Percentiles rank a stretch among this genome's conserved stretches.
Conservation (phyloP, 176 grass and related monocot species). For the Zoysia pacifica region DNA sequence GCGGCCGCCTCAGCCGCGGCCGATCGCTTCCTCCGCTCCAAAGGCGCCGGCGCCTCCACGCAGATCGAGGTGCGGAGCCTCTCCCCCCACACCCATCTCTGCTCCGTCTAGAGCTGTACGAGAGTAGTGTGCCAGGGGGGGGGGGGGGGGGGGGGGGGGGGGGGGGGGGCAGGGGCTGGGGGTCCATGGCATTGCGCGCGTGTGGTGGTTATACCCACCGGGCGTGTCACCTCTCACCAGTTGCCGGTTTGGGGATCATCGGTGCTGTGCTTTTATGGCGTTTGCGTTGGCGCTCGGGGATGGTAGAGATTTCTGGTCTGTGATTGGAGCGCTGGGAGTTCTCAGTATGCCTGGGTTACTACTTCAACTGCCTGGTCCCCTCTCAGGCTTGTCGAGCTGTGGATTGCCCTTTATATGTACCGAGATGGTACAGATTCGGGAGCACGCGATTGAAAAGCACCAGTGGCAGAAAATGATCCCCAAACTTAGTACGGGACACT, state of each 20-base stretch:
- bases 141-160: too few relatives aligned
- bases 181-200: slow-evolving; percentile 21
- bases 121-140: neutral
- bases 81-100: neutral
- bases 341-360: slow-evolving; percentile 5
- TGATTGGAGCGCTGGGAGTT: slow-evolving; percentile 12
- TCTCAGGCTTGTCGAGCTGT: neutral
- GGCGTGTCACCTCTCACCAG: neutral
- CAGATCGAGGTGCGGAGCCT: slow-evolving; percentile 80
- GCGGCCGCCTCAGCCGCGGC: slow-evolving; percentile 48
- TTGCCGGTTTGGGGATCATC: neutral
- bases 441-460: neutral
- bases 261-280: slow-evolving; percentile 1
- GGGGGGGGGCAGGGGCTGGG: too few relatives aligned
- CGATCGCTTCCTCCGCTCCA: slow-evolving; percentile 79
- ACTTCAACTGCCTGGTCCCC: slow-evolving; percentile 25
- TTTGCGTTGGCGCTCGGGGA: neutral
- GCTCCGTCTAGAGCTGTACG: neutral
- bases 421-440: neutral
- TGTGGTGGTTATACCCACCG: neutral
- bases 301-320: neutral
- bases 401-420: neutral
- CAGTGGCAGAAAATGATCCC: neutral
- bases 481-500: neutral
- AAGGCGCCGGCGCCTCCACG: slow-evolving; percentile 61